Evolutionary conservation across 148 eudicot genomes (phyloP).

Genomic region (Chenopodium formosanum): DNA sequence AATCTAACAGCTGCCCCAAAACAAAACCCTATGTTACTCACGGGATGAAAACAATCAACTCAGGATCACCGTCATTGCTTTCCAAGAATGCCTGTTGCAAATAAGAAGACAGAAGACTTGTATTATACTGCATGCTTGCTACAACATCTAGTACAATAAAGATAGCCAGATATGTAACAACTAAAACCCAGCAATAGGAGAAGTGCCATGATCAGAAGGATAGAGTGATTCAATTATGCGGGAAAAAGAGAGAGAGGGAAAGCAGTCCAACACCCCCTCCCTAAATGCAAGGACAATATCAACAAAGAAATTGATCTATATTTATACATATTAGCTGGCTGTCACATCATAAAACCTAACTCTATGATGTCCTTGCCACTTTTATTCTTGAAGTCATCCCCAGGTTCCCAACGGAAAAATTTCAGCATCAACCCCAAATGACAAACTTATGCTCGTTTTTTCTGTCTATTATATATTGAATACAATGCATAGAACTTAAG

Average conservation of each 20-base stretch:
- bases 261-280: not conserved
- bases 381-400: not conserved
- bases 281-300: not conserved
- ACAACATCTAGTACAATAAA: not conserved
- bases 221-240: not conserved
- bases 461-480: not conserved
- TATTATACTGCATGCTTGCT: constrained; percentile 3
- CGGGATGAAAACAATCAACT: constrained; percentile 92
- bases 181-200: not conserved
- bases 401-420: not conserved
- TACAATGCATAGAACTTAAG: not conserved
- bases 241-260: not conserved
- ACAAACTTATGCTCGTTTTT: not conserved
- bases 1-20: not conserved
- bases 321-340: too few species aligned
- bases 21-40: constrained; percentile 39
- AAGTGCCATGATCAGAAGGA: not conserved
- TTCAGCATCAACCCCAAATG: not conserved
- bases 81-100: constrained; percentile 74
- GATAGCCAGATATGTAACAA: not conserved
- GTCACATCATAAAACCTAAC: not conserved
- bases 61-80: constrained; percentile 98
- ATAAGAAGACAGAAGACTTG: constrained; percentile 14
- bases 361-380: not conserved
- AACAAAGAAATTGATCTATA: not conserved